Percentiles rank a stretch among this genome's conserved stretches.
phyloP scores from a whole-genome alignment of 257 asterid species.

The Primulina eburnea region DNA sequence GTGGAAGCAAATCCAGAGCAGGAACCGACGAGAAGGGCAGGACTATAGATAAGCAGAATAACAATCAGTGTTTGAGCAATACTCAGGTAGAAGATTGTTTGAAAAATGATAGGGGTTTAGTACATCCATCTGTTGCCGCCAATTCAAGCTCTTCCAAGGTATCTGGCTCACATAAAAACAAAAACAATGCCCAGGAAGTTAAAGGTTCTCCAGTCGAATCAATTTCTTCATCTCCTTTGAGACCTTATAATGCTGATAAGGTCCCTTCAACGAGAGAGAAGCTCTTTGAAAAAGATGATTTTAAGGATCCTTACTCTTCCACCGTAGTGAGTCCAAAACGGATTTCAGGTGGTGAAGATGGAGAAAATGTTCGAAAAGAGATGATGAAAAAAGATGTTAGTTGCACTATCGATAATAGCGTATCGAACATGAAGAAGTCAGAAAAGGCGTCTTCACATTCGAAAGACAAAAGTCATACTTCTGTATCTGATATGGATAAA shows the following conservation, averaged over 20 bases:
- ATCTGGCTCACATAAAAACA: conserved; percentile 78
- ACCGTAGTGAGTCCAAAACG: conserved; percentile 46
- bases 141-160: conserved; percentile 98
- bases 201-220: conserved; percentile 96
- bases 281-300: conserved; percentile 38
- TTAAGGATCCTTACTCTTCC: conserved; percentile 44
- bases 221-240: conserved; percentile 92
- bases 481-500: conserved; percentile 49
- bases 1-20: conserved; percentile 41
- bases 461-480: conserved; percentile 52
- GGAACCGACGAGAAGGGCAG: conserved; percentile 41
- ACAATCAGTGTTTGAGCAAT: conserved; percentile 36
- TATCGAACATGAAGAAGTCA: conserved; percentile 48
- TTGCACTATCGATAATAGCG: conserved; percentile 37
- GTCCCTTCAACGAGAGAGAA: conserved; percentile 41
- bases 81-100: conserved; percentile 46
- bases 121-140: conserved; percentile 67
- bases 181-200: conserved; percentile 56
- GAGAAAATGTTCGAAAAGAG: conserved; percentile 35
- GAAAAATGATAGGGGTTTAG: conserved; percentile 57
- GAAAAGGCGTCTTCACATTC: conserved; percentile 63
- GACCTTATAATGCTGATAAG: conserved; percentile 44
- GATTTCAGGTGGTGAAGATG: conserved; percentile 46
- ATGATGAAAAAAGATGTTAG: conserved; percentile 38
- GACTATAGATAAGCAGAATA: conserved; percentile 39